These are phyloP conservation scores for Tolypocladium tundrense DNA, from an alignment of 2,329 filamentous ascomycete genomes.

Conservation along the genomic window DNA sequence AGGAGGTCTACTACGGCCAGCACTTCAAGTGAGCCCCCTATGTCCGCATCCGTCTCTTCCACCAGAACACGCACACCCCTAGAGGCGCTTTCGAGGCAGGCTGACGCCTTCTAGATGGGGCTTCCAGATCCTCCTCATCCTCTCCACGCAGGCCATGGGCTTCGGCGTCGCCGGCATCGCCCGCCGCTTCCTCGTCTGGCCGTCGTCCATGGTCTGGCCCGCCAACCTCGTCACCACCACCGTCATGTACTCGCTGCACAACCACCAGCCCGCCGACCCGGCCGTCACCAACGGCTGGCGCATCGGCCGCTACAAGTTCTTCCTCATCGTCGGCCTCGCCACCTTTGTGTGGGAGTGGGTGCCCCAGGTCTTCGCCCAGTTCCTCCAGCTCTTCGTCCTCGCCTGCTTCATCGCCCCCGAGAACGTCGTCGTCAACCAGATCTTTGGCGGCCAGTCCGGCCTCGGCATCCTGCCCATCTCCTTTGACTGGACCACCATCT, in stretches of 20 bases:
- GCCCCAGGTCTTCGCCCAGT: slow-evolving; percentile 46
- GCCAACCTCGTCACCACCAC: slow-evolving; percentile 48
- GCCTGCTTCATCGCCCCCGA: slow-evolving; percentile 52
- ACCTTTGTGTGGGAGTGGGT: slow-evolving; percentile 48
- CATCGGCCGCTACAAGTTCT: slow-evolving; percentile 45
- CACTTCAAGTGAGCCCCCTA: slow-evolving; percentile 25
- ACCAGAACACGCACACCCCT: no score
- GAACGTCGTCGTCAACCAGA: slow-evolving; percentile 49
- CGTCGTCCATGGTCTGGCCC: slow-evolving; percentile 56
- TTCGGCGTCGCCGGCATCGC: slow-evolving; percentile 52
- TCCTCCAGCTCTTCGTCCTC: slow-evolving; percentile 47
- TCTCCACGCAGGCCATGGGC: slow-evolving; percentile 52
- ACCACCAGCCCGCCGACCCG: slow-evolving; percentile 43
- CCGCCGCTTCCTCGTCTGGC: slow-evolving; percentile 48
- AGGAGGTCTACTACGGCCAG: slow-evolving; percentile 38
- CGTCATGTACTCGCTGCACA: slow-evolving; percentile 55
- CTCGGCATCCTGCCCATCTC: slow-evolving; percentile 52
- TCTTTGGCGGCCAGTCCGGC: slow-evolving; percentile 51
- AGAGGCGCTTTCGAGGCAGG: no score
- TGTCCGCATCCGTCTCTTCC: neutral
- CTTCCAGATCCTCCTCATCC: slow-evolving; percentile 48
- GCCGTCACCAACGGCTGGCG: slow-evolving; percentile 43
- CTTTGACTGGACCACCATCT: slow-evolving; percentile 40
- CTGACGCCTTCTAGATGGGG: slow-evolving; percentile 14
- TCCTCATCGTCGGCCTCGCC: slow-evolving; percentile 36